Evolutionary conservation across 129 eudicot genomes (phyloP), one percentile per base, ranked within the genome.

Genomic region (Oenanthe sinensis): DNA sequence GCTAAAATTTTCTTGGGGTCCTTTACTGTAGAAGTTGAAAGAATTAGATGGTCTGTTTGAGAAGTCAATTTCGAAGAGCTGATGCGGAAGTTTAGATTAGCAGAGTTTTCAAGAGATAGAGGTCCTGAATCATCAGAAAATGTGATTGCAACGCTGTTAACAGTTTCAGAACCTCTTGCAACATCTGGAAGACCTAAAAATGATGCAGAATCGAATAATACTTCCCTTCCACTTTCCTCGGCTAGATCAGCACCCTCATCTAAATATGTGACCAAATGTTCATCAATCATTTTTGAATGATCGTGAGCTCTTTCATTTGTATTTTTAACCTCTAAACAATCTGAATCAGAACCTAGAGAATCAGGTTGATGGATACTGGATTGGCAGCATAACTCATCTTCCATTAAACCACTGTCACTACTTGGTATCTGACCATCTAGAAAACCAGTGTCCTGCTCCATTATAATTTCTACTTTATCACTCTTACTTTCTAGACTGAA

Each of bases 171-270:
- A 69, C 62, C 69, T 48, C 43, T 54, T 33, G 78, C 73, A 22
- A 80, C 85, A 75, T 63, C 74, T 33, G 79, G 68, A 75, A 81
- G 79, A 14, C 77, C 82, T 76, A 75, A 75, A 46, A 73, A 55
- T 26, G 79, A 76, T 50, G 79, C 62, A 63, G 86, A 78, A 84
- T 81, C 86, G 44, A 74, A 71, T 28, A 73, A 44, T 63, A 76
- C 78, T 71, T 80, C 71, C 19, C 40, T 78, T 55, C 83, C 83
- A 49, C 33, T 63, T 50, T 74, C 81, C 14, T 42, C 75, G 49
- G 74, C 36, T 10, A 55, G 50, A 14, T 79, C 69, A 26, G 69
- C 80, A 52, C 69, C 81, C 2, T 77, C 81, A 24, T 82, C 79
- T 8, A 69, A 81, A 60, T 75, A 82, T 13, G 79, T 22, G n/a